Conservation (phyloP, 2,329 filamentous ascomycete species). For the Diaporthe aspalathi region DNA sequence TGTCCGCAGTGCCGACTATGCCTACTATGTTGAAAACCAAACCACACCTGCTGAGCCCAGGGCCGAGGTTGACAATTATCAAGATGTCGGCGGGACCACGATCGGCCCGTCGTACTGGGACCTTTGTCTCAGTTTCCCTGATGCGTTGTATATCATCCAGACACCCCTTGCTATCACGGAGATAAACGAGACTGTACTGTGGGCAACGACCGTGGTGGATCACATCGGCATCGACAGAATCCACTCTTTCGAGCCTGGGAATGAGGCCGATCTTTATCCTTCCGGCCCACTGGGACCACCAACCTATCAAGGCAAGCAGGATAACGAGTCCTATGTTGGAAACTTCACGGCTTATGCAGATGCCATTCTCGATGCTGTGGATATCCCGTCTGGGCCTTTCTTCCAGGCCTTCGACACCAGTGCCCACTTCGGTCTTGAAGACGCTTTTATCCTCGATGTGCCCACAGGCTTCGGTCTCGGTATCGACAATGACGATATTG, state of each 20-base stretch:
- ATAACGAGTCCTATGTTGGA: slow-evolving; percentile 50
- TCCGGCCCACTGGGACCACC: slow-evolving; percentile 48
- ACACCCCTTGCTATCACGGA: slow-evolving; percentile 51
- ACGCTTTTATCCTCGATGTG: slow-evolving; percentile 46
- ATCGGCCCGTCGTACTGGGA: slow-evolving; percentile 51
- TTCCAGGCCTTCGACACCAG: slow-evolving; percentile 52
- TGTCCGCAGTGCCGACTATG: slow-evolving; percentile 48
- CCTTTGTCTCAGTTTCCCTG: slow-evolving; percentile 47
- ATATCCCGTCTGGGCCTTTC: slow-evolving; percentile 45
- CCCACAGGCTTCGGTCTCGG: slow-evolving; percentile 48
- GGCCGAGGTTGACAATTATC: slow-evolving; percentile 50
- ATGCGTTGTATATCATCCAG: slow-evolving; percentile 50
- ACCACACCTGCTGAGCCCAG: slow-evolving; percentile 47
- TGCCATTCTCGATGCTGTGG: slow-evolving; percentile 46
- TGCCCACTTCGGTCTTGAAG: slow-evolving; percentile 44
- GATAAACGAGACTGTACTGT: slow-evolving; percentile 49
- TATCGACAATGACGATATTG: slow-evolving; percentile 47
- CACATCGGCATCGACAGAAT: slow-evolving; percentile 48
- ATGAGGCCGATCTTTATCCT: slow-evolving; percentile 50
- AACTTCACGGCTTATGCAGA: slow-evolving; percentile 50
- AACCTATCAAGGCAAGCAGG: slow-evolving; percentile 48
- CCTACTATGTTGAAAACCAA: slow-evolving; percentile 48
- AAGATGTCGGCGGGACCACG: slow-evolving; percentile 49
- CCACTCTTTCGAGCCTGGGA: slow-evolving; percentile 52
- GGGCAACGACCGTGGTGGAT: slow-evolving; percentile 47